Evolutionary conservation across 106 monocot species (phyloP), one percentile per base, ranked within the genome.

Genomic region (Phalaenopsis aphrodite): DNA sequence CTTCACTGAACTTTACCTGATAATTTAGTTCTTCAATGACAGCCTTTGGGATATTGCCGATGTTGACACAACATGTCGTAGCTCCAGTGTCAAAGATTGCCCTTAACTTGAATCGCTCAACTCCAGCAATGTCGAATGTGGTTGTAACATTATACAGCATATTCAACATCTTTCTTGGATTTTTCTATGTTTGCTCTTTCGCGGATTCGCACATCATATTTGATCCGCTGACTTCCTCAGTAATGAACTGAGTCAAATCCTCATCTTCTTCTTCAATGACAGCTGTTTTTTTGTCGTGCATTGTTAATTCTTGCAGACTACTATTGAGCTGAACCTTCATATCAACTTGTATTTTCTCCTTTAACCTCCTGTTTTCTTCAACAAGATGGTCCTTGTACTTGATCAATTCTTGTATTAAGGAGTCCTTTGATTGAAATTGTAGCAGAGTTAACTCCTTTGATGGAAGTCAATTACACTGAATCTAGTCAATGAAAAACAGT

Each of bases 121-220:
- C 30, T 30, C 30, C 30, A 30, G 30, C 30, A 30, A 30, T 30
- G 0, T 30, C 30, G 30, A 30, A 30, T 30, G 30, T 30, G 0
- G 0, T 30, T 30, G 30, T 30, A 30, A 30, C 1, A 36, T 67
- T 67, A 19, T 23, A 67, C 1, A 67, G 18, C 10, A 0, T n/a
- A 19, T 67, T 67, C 21, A n/a, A n/a, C 10, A 67, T 10, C 4
- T n/a, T 67, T 67, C 67, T 67, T 2, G 24, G 0, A 2, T 8
- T 1, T 1, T 0, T 18, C 2, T 3, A 0, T 0, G 3, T 0
- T 6, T 23, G 4, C 21, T n/a, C n/a, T 0, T n/a, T 23, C 2
- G 5, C 21, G 15, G 10, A 1, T 23, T 36, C 18, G 18, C 67
- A 4, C 67, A 1, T 36, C 67, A 23, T 67, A 3, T 5, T 67